phyloP scores from a whole-genome alignment of 2,329 filamentous ascomycete genomes.

The Helotiales sp. region DNA sequence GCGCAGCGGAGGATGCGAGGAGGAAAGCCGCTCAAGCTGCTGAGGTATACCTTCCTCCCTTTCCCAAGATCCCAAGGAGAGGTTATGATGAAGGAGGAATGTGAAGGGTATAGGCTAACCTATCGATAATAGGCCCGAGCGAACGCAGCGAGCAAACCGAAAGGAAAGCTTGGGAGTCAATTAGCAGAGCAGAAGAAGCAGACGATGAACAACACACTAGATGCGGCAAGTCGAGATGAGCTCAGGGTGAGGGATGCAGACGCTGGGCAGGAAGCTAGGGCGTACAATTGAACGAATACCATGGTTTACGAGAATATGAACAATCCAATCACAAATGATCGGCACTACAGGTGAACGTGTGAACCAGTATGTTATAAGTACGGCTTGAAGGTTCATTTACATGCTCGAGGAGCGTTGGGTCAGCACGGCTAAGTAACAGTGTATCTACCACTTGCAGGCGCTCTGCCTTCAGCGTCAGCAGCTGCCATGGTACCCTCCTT shows the following conservation, averaged over 20 bases:
- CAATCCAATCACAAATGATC: too few species aligned
- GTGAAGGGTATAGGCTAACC: neutral
- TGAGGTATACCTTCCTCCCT: too few species aligned
- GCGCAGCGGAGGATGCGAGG: conserved; percentile 57
- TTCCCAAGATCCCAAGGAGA: conserved; percentile 22
- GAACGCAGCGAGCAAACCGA: conserved; percentile 48
- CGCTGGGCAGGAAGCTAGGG: conserved; percentile 54
- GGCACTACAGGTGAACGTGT: neutral
- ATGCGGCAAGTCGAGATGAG: conserved; percentile 67
- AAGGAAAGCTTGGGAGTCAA: conserved; percentile 65
- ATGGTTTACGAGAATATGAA: neutral
- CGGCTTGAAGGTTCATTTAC: neutral
- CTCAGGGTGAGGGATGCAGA: conserved; percentile 63
- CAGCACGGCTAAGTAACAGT: conserved; percentile 65
- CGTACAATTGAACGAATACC: conserved; percentile 50
- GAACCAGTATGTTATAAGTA: conserved; percentile 1
- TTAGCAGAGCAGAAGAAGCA: conserved; percentile 75
- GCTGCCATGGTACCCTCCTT: conserved; percentile 90
- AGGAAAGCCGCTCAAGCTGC: conserved; percentile 78
- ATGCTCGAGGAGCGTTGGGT: neutral
- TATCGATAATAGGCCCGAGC: conserved; percentile 12
- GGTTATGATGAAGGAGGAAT: neutral
- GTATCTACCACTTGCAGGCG: conserved; percentile 79
- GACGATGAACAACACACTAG: conserved; percentile 67
- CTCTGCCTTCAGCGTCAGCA: conserved; percentile 80